Percentiles rank a stretch among this genome's conserved stretches.
These are phyloP conservation scores for Jaapia argillacea DNA, from an alignment of 768 basidiomycete species.

Conservation along the genomic window DNA sequence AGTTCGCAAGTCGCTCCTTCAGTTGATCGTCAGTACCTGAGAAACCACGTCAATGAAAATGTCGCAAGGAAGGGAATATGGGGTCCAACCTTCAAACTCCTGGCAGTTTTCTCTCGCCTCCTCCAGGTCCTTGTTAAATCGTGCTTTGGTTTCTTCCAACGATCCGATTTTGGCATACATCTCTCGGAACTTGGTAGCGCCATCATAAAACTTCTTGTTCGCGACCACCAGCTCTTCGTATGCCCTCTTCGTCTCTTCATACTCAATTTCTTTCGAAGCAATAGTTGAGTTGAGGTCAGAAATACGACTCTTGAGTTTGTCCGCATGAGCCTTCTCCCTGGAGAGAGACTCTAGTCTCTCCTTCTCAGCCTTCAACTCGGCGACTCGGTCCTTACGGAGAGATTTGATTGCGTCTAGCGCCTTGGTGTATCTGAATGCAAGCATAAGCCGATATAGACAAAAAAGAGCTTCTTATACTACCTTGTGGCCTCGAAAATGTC, in stretches of 20 bases:
- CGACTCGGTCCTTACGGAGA: slow-evolving; percentile 82
- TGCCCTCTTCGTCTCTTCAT: slow-evolving; percentile 57
- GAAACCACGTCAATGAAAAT: neutral
- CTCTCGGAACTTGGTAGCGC: slow-evolving; percentile 79
- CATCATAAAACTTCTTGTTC: slow-evolving; percentile 76
- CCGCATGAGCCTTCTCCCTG: slow-evolving; percentile 77
- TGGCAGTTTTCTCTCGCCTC: slow-evolving; percentile 55
- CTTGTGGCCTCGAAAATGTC: slow-evolving; percentile 99
- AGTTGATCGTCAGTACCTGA: slow-evolving; percentile 71
- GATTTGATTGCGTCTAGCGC: slow-evolving; percentile 88
- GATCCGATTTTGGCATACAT: slow-evolving; percentile 63
- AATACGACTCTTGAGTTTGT: slow-evolving; percentile 66
- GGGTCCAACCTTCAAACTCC: slow-evolving; percentile 49
- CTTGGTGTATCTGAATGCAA: slow-evolving; percentile 73
- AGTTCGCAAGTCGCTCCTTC: slow-evolving; percentile 41
- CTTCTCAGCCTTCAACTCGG: slow-evolving; percentile 89
- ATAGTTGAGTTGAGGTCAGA: slow-evolving; percentile 51
- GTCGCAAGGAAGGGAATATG: neutral
- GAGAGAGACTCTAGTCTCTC: slow-evolving; percentile 72
- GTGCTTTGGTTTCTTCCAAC: slow-evolving; percentile 50
- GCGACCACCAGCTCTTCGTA: slow-evolving; percentile 56
- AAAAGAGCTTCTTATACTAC: slow-evolving; percentile 16
- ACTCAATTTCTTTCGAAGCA: slow-evolving; percentile 60
- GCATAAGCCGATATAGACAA: neutral
- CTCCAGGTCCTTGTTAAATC: slow-evolving; percentile 49